Conservation (phyloP, 2,329 filamentous ascomycete species). For the Ophiostoma novo-ulmi region DNA sequence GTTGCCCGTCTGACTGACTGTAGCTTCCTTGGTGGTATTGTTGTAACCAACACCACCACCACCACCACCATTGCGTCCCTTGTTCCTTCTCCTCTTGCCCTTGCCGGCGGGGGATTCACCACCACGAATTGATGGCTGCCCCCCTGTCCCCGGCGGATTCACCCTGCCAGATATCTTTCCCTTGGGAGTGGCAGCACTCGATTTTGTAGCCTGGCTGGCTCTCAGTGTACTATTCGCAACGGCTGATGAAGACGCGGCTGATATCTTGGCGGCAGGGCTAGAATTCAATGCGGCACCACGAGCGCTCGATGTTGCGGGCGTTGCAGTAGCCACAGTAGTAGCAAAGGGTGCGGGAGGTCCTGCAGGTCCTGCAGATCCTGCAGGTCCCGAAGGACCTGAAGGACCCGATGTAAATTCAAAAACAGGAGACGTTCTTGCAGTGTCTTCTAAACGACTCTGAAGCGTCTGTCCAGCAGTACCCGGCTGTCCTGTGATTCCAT, state of each 20-base stretch:
- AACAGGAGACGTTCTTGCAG: too few relatives aligned
- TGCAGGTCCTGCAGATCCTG: too few relatives aligned
- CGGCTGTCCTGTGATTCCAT: too few relatives aligned
- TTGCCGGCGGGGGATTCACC: background rate
- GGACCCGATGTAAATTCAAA: too few relatives aligned
- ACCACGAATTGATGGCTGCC: background rate
- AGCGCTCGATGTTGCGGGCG: too few relatives aligned
- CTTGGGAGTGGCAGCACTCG: background rate
- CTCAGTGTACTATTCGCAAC: background rate
- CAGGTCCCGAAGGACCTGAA: too few relatives aligned
- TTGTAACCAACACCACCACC: too few relatives aligned
- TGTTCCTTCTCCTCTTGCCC: background rate
- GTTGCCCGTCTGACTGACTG: background rate
- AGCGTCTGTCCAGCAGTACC: too few relatives aligned
- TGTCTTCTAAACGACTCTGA: too few relatives aligned
- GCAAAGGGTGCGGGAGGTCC: background rate
- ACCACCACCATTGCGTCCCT: background rate
- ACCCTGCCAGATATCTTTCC: background rate
- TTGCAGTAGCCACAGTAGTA: background rate
- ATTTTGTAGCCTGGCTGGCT: background rate
- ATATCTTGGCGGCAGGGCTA: background rate
- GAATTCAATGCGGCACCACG: background rate
- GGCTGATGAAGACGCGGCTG: background rate
- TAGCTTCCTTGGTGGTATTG: background rate
- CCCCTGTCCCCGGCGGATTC: background rate